Conservation (phyloP, 2,329 filamentous ascomycete genomes). For the Ceratocystis cacaofunesta region DNA sequence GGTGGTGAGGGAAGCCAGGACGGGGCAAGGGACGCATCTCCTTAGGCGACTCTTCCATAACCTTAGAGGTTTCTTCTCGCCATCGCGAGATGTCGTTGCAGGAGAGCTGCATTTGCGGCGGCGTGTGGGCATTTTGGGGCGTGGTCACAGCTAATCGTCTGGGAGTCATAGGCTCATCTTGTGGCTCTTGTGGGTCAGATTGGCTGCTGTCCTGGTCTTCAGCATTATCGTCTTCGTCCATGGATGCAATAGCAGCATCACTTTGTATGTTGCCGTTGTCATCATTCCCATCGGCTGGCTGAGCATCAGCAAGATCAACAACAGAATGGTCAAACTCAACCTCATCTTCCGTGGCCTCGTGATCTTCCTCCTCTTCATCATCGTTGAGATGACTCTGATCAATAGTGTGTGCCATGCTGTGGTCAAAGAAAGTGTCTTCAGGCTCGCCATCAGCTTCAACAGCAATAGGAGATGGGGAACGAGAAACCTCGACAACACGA, state of each 20-base stretch:
- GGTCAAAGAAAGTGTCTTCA: constrained; percentile 8
- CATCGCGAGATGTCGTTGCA: constrained; percentile 29
- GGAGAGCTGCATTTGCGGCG: constrained; percentile 30
- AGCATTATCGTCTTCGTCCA: neutral
- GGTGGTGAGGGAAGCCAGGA: constrained; percentile 28
- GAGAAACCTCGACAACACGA: neutral
- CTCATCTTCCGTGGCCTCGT: neutral
- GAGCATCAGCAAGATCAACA: neutral
- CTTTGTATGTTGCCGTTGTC: constrained; percentile 9
- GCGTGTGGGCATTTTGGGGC: constrained; percentile 21
- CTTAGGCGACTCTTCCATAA: constrained; percentile 18
- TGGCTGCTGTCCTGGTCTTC: neutral
- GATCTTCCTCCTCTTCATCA: neutral
- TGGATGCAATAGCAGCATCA: constrained; percentile 14
- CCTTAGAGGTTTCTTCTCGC: constrained; percentile 27
- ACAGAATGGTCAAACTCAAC: neutral
- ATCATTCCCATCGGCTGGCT: neutral
- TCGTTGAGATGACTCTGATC: constrained; percentile 14
- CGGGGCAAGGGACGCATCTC: constrained; percentile 26
- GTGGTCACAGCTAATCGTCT: neutral
- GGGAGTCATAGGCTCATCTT: neutral
- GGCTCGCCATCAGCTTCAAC: constrained; percentile 9
- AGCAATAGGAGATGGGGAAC: neutral
- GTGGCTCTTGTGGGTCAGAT: neutral
- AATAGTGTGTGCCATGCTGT: constrained; percentile 16